Evolutionary conservation across 805 yeast genomes (phyloP), one percentile per base, ranked within the genome.

Genomic region (Cyberlindnera sargentensis): DNA sequence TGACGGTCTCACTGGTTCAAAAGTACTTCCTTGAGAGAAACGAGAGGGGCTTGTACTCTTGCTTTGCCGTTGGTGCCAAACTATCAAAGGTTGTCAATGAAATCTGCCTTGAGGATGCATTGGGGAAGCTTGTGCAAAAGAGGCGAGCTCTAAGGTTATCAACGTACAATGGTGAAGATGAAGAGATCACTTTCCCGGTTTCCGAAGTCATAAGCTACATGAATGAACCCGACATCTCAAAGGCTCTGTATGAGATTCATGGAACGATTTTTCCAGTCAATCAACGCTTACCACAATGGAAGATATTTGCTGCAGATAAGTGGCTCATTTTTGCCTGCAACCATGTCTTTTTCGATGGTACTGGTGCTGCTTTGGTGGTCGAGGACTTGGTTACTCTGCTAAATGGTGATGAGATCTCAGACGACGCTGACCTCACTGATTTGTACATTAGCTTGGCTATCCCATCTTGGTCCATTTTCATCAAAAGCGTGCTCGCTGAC

Each of bases 321-420:
- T 47, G 51, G 51, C 10, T 47, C 3, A 9, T 47, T n/a, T 38
- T 39, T 36, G 48, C 42, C 2, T 37, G 28, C 28, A 45, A 47
- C 24, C 51, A 47, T 34, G 24, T 43, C 25, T 43, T 47, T 15
- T 30, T 26, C 10, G 51, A 47, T 39, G 51, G 51, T 1, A 42
- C 44, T 5, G 35, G 40, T 24, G 37, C 41, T n/a, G 42, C 36
- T 9, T 8, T 47, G 42, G 42, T 45, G 7, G 24, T 47, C n/a
- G 47, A 47, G 34, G 51, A 47, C 11, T 36, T 47, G 6, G 6
- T 45, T 3, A 10, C 23, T 8, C 32, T 47, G 6, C 5, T 28
- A 8, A 39, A 36, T 6, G 47, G 48, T 4, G 36, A 23, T 2
- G 23, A 28, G 4, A 34, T 45, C 8, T 31, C 26, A 4, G 41